A percentile compares a stretch with the other conserved stretches of the same genome.
These are phyloP conservation scores for Dothideomycetes sp. DNA, from an alignment of 2,329 filamentous ascomycete species.

Conservation along the genomic window DNA sequence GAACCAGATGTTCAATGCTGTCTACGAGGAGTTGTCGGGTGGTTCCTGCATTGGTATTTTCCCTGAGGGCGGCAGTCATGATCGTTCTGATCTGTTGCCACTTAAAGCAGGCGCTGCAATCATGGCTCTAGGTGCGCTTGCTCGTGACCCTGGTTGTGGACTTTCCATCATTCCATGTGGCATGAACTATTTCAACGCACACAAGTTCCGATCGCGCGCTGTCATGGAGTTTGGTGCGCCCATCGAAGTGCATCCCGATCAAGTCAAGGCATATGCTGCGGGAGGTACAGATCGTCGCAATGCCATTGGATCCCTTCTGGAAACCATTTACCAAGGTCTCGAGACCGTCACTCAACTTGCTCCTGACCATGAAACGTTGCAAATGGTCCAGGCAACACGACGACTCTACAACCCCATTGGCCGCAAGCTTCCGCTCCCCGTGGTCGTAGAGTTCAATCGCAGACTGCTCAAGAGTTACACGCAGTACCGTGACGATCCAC, in stretches of 20 bases:
- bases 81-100: conserved; percentile 84
- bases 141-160: conserved; percentile 73
- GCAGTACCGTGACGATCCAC: conserved; percentile 80
- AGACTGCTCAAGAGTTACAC: conserved; percentile 85
- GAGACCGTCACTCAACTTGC: conserved; percentile 83
- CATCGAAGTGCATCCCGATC: conserved; percentile 70
- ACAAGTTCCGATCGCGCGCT: conserved; percentile 93
- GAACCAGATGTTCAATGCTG: conserved; percentile 83
- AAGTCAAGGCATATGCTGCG: conserved; percentile 76
- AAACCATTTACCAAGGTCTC: conserved; percentile 76
- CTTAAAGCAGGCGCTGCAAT: conserved; percentile 95
- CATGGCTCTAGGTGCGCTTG: conserved; percentile 88
- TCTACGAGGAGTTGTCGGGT: conserved; percentile 73
- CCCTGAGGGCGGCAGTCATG: conserved; percentile 91
- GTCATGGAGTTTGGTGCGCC: conserved; percentile 92
- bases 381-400: conserved; percentile 84
- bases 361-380: conserved; percentile 84
- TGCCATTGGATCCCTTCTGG: conserved; percentile 74
- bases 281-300: conserved; percentile 63
- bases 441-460: conserved; percentile 88
- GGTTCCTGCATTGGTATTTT: conserved; percentile 95
- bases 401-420: conserved; percentile 89
- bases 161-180: conserved; percentile 92
- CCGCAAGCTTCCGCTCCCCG: conserved; percentile 83
- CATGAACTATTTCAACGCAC: conserved; percentile 99